A percentile compares a stretch with the other conserved stretches of the same genome.
Conservation (phyloP, 805 yeast species). For the Schwanniomyces pseudopolymorphus region DNA sequence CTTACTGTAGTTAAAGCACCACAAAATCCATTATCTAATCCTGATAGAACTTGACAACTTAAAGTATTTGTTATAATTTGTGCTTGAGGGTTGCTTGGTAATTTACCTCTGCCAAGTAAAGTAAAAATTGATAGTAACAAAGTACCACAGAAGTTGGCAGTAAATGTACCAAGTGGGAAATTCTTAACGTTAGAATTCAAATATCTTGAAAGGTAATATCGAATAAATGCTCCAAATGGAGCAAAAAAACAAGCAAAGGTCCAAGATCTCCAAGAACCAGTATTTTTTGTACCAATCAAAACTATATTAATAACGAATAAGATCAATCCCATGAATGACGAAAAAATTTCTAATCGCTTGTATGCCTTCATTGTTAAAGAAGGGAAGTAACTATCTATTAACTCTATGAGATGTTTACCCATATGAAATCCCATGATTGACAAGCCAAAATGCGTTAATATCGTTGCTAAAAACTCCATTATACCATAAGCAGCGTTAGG, state of each 20-base stretch:
- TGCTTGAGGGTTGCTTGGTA: conserved; percentile 10
- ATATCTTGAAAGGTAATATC: conserved; percentile 54
- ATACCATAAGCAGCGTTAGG: conserved; percentile 78
- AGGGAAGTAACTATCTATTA: conserved; percentile 21
- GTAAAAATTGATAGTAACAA: conserved; percentile 43
- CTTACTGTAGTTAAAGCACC: conserved; percentile 75
- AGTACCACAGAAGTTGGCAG: conserved; percentile 50
- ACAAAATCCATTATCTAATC: conserved; percentile 64
- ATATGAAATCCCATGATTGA: conserved; percentile 58
- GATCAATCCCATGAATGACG: conserved; percentile 21
- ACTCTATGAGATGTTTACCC: conserved; percentile 52
- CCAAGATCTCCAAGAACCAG: conserved; percentile 63
- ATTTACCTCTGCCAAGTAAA: conserved; percentile 45
- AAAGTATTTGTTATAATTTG: conserved; percentile 29
- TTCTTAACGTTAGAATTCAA: conserved; percentile 42
- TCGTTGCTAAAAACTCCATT: conserved; percentile 68
- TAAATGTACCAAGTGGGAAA: conserved; percentile 57
- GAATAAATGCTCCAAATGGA: conserved; percentile 63
- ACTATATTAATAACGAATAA: conserved; percentile 37
- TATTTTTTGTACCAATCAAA: conserved; percentile 34
- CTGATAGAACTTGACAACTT: conserved; percentile 53
- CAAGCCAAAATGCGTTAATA: conserved; percentile 57
- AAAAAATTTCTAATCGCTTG: conserved; percentile 18
- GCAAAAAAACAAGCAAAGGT: conserved; percentile 65
- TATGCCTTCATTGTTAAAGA: conserved; percentile 16